Conservation (phyloP, 176 grass and related monocot genomes). For the Oryza meyeriana region DNA sequence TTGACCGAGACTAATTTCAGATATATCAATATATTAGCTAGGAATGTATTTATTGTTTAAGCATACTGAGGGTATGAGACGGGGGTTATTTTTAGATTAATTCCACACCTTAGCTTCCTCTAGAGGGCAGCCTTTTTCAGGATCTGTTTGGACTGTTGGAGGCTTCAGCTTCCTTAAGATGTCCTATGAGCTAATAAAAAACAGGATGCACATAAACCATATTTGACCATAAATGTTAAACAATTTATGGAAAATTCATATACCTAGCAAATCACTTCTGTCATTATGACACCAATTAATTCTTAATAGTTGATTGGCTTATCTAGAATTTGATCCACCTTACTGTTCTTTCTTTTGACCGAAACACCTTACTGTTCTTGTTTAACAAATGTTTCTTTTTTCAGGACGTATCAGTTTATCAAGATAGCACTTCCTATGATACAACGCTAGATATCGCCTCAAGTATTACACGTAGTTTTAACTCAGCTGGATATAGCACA, state of each 20-base stretch:
- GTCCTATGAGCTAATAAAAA: not conserved
- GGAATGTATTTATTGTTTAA: not conserved
- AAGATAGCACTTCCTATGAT: slow-evolving; percentile 43
- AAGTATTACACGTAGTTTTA: slow-evolving; percentile 48
- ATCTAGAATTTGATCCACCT: not conserved
- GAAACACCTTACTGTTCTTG: not conserved
- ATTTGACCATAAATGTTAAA: not conserved
- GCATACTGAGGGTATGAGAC: no score
- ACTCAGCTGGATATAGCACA: slow-evolving; percentile 31
- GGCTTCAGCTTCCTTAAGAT: slow-evolving; percentile 5
- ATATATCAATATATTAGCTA: slow-evolving; percentile 4
- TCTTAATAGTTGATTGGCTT: not conserved
- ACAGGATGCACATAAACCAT: not conserved
- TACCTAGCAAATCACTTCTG: not conserved
- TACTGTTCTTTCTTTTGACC: no score
- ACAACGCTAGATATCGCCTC: slow-evolving; percentile 53
- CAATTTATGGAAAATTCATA: not conserved
- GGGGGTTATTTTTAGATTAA: no score
- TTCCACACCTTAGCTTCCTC: not conserved
- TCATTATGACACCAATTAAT: not conserved
- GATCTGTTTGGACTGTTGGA: not conserved
- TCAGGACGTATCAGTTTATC: slow-evolving; percentile 63
- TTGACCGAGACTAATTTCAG: not conserved
- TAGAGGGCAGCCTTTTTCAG: not conserved
- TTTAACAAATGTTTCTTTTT: slow-evolving; percentile 10